Base-by-base conservation (phyloP, 768 basidiomycete species). In the Omphalotus guepiniiformis region DNA sequence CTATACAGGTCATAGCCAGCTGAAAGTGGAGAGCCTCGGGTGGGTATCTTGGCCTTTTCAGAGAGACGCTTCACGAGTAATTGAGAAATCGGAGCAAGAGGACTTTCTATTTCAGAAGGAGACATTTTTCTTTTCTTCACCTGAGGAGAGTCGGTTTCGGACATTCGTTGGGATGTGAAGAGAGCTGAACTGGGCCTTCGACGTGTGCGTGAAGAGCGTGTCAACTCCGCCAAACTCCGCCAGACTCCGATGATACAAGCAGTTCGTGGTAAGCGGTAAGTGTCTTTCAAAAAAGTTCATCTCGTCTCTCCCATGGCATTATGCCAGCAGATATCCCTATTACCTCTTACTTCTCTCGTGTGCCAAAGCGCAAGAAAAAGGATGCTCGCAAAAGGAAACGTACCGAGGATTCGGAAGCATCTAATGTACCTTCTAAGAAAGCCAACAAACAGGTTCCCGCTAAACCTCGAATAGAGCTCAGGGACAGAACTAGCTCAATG, bases 1-100 rank as follows among this genome's bases (percentile, higher is more conserved):
- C 88, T 87, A 69, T 93, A 94, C 29, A 99, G 73, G 65, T 99
- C 96, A 60, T 98, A 96, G 4, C 96, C 96, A 1, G 96, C 96
- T 2, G 95, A 80, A 40, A 93, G 71, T 2, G 81, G 66, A 2
- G 88, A 92, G 1, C 96, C 95, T 41, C 92, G 79, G 8, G 88
- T 93, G 2, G 96, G 96, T 18, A 92, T 61, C 52, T 63, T 85
- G 21, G 90, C 96, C 58, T 83, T 88, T 15, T 82, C 79, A 2
- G 89, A 92, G 29, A 88, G 82, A 27, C 82, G 79, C 61, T 96
- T 96, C 61, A 99, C 79, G 45, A 92, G 79, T 16, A 97, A 78
- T 38, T 74, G 74, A 1, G 71, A 56, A 6, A 65, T 58, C 38
- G 77, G 74, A 3, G 72, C 64, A 8, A 67, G 42, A 5, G 71